Base-by-base conservation (phyloP, 1,284 basidiomycete species). In the Cryptococcus jaspeensis region DNA sequence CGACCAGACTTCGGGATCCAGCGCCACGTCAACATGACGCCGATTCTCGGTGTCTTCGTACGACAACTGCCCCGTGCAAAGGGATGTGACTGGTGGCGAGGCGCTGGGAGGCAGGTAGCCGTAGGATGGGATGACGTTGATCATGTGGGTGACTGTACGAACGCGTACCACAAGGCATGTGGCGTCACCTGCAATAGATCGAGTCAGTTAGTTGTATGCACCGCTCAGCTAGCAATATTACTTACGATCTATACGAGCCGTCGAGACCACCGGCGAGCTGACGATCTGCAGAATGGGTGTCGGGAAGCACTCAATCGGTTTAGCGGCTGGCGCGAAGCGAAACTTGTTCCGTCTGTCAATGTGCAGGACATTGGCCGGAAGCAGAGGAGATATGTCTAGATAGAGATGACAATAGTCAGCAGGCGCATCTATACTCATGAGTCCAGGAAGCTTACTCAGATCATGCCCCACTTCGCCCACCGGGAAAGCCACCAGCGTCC, bases 371-470 rank as follows among this genome's bases (percentile, higher is more conserved):
- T 54, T 53, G 2, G 52, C 42, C 16, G 62, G 58, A 3, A 69
- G 15, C 38, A 73, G 60, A 0, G 69, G 63, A 4, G 70, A 67
- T 8, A 72, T 56, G 39, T 68, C 70, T 72, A 53, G 2, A 15
- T 13, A 32, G 9, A 45, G 45, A 28, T 41, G 38, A 50, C 38
- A 42, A 25, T 52, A 13, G 25, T 15, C 16, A n/a, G 38, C 37
- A 43, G 23, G 37, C 41, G 16, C 28, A 18, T 18, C 22, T 44
- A 44, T 41, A 7, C 20, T 39, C 35, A 32, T 45, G 22, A 5
- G 36, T 28, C 11, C 16, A 47, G 50, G 13, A 11, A 13, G 53
- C 67, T 54, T 43, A 72, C 70, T 70, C 13, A 70, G 58, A 40
- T 69, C 53, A 45, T 69, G 59, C 3, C 66, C 70, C 12, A 73